These are phyloP conservation scores for Arachis monticola DNA, from an alignment of 331 rosid genomes.

Conservation along the genomic window DNA sequence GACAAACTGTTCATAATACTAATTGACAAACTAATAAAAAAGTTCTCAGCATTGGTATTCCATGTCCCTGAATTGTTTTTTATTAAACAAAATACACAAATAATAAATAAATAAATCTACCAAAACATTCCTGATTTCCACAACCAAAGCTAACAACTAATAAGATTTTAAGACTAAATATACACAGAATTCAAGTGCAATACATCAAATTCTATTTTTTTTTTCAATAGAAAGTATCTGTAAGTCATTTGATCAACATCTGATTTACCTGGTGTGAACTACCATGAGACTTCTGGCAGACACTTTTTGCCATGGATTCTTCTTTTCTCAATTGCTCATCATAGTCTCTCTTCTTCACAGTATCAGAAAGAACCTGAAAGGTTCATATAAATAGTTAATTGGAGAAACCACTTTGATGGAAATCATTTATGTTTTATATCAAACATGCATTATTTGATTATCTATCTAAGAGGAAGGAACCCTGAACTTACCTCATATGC, in stretches of 20 bases:
- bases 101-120: not conserved
- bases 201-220: not conserved
- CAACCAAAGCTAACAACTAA: slow-evolving; percentile 13
- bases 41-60: slow-evolving; percentile 11
- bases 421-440: slow-evolving; percentile 1
- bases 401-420: not conserved
- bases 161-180: not conserved
- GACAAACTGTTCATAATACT: not conserved
- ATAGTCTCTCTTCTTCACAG: slow-evolving; percentile 80
- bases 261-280: slow-evolving; percentile 70
- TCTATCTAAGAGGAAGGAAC: slow-evolving; percentile 30
- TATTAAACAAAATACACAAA: too few relatives aligned
- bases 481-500: slow-evolving; percentile 84
- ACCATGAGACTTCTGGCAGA: slow-evolving; percentile 81
- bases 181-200: slow-evolving; percentile 14
- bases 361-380: slow-evolving; percentile 88
- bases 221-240: not conserved
- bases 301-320: slow-evolving; percentile 85
- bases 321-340: slow-evolving; percentile 94
- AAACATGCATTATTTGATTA: slow-evolving; percentile 32
- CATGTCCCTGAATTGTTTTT: not conserved
- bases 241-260: slow-evolving; percentile 28
- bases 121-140: slow-evolving; percentile 22
- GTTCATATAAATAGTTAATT: slow-evolving; percentile 32
- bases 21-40: slow-evolving; percentile 11